phyloP scores from a whole-genome alignment of 495 filamentous ascomycete genomes.

The Halenospora varia region DNA sequence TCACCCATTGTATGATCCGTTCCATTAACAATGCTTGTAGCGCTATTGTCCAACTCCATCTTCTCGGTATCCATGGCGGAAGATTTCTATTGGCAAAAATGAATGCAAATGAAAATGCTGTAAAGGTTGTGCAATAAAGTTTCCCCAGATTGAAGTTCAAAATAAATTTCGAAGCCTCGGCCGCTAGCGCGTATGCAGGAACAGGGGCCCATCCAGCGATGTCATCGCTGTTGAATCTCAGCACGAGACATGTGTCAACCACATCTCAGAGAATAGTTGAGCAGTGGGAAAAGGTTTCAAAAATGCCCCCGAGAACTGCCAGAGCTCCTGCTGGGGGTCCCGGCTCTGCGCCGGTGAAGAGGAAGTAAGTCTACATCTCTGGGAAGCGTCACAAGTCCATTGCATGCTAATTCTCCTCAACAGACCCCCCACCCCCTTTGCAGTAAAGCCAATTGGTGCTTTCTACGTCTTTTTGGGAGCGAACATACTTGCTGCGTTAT shows the following conservation, averaged over 20 bases:
- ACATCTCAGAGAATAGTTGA: neutral
- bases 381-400: neutral
- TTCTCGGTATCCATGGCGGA: constrained; percentile 13
- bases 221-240: constrained; percentile 4
- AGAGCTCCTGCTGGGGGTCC: constrained; percentile 11
- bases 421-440: constrained; percentile 51
- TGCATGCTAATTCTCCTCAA: constrained; percentile 3
- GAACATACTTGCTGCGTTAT: constrained; percentile 73
- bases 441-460: constrained; percentile 64
- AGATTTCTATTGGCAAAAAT: neutral
- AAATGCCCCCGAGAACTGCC: constrained; percentile 31
- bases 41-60: constrained; percentile 6
- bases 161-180: neutral
- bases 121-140: neutral
- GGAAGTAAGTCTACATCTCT: constrained; percentile 15
- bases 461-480: constrained; percentile 74
- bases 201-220: neutral
- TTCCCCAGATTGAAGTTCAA: neutral
- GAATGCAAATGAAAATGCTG: neutral
- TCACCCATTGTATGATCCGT: neutral
- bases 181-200: neutral
- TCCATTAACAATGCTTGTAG: constrained; percentile 3
- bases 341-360: constrained; percentile 7
- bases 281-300: neutral
- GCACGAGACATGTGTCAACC: neutral